Base-by-base conservation (phyloP, 768 basidiomycete species). In the Dioszegia aurantiaca region DNA sequence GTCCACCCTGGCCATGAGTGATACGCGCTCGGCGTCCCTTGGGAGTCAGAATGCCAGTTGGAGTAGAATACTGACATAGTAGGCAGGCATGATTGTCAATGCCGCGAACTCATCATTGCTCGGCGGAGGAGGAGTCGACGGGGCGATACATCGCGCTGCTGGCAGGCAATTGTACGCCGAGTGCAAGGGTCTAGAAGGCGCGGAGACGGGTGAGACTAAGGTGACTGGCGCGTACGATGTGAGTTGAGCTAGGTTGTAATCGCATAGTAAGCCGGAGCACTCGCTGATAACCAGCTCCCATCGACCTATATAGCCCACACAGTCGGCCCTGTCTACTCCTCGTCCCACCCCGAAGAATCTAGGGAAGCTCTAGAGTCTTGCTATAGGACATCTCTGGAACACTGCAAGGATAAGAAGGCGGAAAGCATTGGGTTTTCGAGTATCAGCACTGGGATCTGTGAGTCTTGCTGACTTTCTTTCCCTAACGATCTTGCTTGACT, bases 51-150 rank as follows among this genome's bases (percentile, higher is more conserved):
- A n/a, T n/a, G n/a, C n/a, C n/a, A n/a, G n/a, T n/a, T n/a, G n/a
- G n/a, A n/a, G n/a, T n/a, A n/a, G n/a, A n/a, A n/a, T n/a, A n/a
- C 57, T 46, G 24, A 48, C 52, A 1, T 1, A 3, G 26, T 37
- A 75, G 74, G 67, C 65, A 23, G 70, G 70, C 21, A 68, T 72
- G 65, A 74, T 76, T 33, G 75, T 74, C 41, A 78, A 78, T 56
- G 78, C 77, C 0, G 77, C 77, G 8, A 78, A 78, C 59, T 63
- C 59, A 14, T 73, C 72, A 8, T 62, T 79, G 0, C 68, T 77
- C 0, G 77, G 78, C 30, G 78, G 78, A 6, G 78, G 78, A 1
- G 78, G 78, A 2, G 77, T 79, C 9, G 78, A 79, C 52, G 78
- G 78, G 16, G 78, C 78, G 1, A 78, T 79, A 26, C 78, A 79